Conservation (phyloP, 169 alveolate genomes). For the Theileria sp. region DNA sequence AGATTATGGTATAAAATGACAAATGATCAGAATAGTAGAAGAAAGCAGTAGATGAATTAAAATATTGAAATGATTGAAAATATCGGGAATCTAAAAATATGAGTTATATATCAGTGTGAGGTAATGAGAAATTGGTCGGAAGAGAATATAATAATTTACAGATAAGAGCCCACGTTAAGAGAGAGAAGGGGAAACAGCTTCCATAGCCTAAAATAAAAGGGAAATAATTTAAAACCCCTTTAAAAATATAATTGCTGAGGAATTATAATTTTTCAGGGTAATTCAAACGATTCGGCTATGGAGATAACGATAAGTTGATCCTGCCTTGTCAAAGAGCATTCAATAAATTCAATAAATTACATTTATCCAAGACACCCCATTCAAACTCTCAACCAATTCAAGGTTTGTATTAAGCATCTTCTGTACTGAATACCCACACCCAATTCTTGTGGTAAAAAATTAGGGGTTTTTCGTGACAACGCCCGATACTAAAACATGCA, state of each 20-base stretch:
- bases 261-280: neutral
- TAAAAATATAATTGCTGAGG: neutral
- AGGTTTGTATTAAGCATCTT: neutral
- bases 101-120: neutral
- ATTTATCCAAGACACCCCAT: conserved; percentile 2
- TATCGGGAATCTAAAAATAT: neutral
- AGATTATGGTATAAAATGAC: neutral
- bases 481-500: conserved; percentile 22
- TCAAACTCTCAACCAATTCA: conserved; percentile 1
- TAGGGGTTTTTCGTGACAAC: neutral
- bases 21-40: neutral
- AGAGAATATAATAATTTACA: neutral
- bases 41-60: neutral
- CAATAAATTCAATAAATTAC: neutral
- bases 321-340: neutral
- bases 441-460: neutral
- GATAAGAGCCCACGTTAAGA: neutral
- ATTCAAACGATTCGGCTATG: neutral
- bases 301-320: neutral
- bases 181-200: neutral
- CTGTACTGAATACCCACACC: conserved; percentile 8
- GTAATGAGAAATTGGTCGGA: neutral
- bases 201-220: neutral
- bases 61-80: neutral
- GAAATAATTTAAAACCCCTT: neutral